A percentile compares a stretch with the other conserved stretches of the same genome.
Evolutionary conservation across 225 moss, liverwort and hornwort species (phyloP).

Genomic region (Bryum argenteum): DNA sequence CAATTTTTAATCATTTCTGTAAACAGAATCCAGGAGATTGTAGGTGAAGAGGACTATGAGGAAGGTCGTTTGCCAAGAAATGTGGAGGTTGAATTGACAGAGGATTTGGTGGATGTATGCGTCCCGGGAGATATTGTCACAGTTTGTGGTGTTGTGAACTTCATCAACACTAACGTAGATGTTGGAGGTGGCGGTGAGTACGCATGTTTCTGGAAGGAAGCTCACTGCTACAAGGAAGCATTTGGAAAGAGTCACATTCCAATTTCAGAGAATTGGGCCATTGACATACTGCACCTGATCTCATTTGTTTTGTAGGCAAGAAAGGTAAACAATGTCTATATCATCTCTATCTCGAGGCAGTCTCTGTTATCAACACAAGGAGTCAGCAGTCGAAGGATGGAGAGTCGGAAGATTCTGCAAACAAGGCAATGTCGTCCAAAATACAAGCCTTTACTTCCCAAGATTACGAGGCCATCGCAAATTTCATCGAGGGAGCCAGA

Average conservation of each 20-base stretch:
- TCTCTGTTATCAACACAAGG: slow-evolving; percentile 88
- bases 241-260: slow-evolving; percentile 19
- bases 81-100: slow-evolving; percentile 90
- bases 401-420: slow-evolving; percentile 49
- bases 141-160: slow-evolving; percentile 88
- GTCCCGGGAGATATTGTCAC: slow-evolving; percentile 94
- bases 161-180: slow-evolving; percentile 77
- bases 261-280: slow-evolving; percentile 23
- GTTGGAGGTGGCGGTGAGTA: slow-evolving; percentile 73
- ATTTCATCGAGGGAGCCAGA: slow-evolving; percentile 73
- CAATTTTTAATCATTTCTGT: background rate
- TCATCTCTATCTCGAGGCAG: slow-evolving; percentile 83
- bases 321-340: slow-evolving; percentile 86
- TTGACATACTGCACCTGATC: background rate
- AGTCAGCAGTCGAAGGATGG: slow-evolving; percentile 54
- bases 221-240: slow-evolving; percentile 10
- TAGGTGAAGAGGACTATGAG: slow-evolving; percentile 70
- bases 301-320: slow-evolving; percentile 59
- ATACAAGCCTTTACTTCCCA: slow-evolving; percentile 54
- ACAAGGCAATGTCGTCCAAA: slow-evolving; percentile 51
- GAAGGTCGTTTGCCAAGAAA: slow-evolving; percentile 95
- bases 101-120: slow-evolving; percentile 89
- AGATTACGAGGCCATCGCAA: slow-evolving; percentile 76
- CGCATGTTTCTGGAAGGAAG: slow-evolving; percentile 14
- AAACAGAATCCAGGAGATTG: slow-evolving; percentile 83